Evolutionary conservation across 1,284 basidiomycete species (phyloP), one percentile per base, ranked within the genome.

Genomic region (Irpex rosettiformis): DNA sequence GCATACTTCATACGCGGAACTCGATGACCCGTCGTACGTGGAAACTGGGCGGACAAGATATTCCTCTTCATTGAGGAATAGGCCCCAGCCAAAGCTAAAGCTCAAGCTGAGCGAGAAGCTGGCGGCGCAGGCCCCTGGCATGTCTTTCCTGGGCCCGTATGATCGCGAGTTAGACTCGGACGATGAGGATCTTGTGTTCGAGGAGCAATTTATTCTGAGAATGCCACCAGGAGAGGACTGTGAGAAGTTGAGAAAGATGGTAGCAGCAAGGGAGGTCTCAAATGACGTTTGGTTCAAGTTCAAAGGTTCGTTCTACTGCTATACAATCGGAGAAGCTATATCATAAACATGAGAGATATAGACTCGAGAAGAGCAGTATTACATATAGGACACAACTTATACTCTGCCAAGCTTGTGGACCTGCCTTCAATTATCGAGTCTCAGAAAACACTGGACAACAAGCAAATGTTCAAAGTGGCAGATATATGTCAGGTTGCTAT

Each of bases 251-350:
- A 82, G 84, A 67, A 93, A 93, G 75, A 86, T 93, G 80, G 86
- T 96, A 10, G 81, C 84, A 54, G 78, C 86, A 51, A 84, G 94
- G 62, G 91, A 94, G 65, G 80, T 94, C 28, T 77, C 82, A 8
- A 83, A 90, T 65, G 94, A 97, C 66, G 85, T 98, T 8, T 98
- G 93, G 91, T 96, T 99, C 82, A 98, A 97, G 76, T 98, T 99
- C 73, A 95, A 98, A 76, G 94, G 94, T 92, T 64, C 59, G 79
- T 67, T 53, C 53, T 62, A 22, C 21, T 43, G 21, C 21, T 10
- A 52, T 56, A 30, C 11, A 33, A 21, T 33, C 18, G 2, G 5
- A 25, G 33, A 13, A 2, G 22, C 18, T 18, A 25, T 42, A 16
- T 13, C 51, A 27, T 16, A 3, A 28, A 21, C 2, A 40, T 4